These are phyloP conservation scores for Dothiorella sarmentorum DNA, from an alignment of 2,329 filamentous ascomycete species.

Conservation along the genomic window DNA sequence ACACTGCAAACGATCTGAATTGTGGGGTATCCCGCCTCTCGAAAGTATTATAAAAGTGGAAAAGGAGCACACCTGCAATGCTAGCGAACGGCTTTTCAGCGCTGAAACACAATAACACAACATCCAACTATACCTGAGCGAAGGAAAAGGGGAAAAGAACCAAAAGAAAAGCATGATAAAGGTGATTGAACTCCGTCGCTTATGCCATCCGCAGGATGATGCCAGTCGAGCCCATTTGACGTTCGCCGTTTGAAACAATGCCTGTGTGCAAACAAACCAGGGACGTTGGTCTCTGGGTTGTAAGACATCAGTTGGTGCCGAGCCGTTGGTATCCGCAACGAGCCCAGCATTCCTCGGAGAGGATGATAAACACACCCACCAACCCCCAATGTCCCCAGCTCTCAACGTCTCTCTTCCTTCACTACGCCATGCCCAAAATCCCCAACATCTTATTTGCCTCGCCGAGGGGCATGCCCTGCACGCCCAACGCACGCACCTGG, in stretches of 20 bases:
- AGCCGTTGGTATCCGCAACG: not conserved
- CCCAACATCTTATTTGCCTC: conserved; percentile 40
- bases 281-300: not conserved
- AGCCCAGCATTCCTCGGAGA: not conserved
- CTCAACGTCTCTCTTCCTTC: not conserved
- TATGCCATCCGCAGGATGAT: conserved; percentile 8
- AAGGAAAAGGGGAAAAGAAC: not conserved
- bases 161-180: not conserved
- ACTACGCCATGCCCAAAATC: conserved; percentile 24
- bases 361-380: not conserved
- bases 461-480: conserved; percentile 49
- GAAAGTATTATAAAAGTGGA: not conserved
- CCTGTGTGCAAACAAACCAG: not conserved
- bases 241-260: not conserved
- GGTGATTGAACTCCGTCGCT: conserved; percentile 7
- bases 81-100: not conserved
- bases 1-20: not conserved
- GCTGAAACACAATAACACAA: not conserved
- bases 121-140: not conserved
- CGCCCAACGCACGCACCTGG: conserved; percentile 53
- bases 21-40: not conserved
- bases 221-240: not conserved
- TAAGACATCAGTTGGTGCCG: too few species aligned
- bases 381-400: not conserved
- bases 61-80: not conserved